Evolutionary conservation across 305 asterid species (phyloP).

Genomic region (Solanum hybrid): DNA sequence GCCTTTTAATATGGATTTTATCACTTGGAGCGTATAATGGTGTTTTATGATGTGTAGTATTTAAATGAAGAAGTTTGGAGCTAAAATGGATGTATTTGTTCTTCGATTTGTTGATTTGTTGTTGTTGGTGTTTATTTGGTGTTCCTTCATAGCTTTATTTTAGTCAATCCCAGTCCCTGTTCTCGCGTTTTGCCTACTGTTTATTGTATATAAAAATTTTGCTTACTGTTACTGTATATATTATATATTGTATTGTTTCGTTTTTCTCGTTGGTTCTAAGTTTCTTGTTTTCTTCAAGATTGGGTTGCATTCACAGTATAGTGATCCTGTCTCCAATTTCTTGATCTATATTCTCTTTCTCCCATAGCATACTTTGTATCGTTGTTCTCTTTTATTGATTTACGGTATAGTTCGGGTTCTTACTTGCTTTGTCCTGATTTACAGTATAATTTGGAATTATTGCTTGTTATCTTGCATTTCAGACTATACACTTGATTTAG

Average conservation of each 20-base stretch:
- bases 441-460: too few species aligned
- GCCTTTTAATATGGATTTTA: neutral
- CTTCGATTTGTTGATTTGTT: neutral
- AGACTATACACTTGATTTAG: too few species aligned
- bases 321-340: neutral
- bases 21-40: neutral
- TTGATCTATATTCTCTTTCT: neutral
- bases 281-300: neutral
- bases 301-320: neutral
- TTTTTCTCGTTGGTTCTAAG: neutral
- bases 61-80: neutral
- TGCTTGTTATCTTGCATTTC: too few species aligned
- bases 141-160: neutral
- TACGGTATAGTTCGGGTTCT: neutral
- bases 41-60: neutral
- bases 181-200: neutral
- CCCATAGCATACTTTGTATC: neutral
- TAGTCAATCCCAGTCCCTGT: neutral
- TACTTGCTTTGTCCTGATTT: neutral
- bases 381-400: neutral
- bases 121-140: neutral
- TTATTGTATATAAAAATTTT: neutral
- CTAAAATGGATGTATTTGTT: neutral
- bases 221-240: neutral
- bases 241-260: neutral